phyloP scores from a whole-genome alignment of 106 monocot species.

The Allium fistulosum region DNA sequence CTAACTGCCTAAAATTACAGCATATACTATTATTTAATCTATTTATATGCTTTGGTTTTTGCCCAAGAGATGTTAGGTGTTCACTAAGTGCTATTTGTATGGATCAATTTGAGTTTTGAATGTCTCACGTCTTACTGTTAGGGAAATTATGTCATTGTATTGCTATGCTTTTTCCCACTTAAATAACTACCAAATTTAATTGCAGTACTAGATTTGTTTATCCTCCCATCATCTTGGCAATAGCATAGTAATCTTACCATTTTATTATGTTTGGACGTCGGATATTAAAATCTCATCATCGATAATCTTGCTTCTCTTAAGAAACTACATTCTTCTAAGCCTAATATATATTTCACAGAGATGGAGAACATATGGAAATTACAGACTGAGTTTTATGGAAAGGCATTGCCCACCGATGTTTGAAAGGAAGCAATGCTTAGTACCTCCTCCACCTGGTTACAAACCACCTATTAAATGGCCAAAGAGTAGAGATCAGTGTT shows the following conservation, averaged over 20 bases:
- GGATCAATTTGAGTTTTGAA: too few relatives aligned
- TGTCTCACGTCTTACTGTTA: too few relatives aligned
- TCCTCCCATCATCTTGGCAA: not conserved
- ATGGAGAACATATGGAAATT: slow-evolving; percentile 75
- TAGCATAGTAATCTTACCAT: not conserved
- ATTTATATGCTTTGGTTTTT: too few relatives aligned
- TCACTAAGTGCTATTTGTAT: too few relatives aligned
- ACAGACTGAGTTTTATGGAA: slow-evolving; percentile 79
- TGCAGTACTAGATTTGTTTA: too few relatives aligned
- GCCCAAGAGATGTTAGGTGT: too few relatives aligned
- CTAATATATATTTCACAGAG: slow-evolving; percentile 23
- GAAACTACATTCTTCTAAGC: not conserved
- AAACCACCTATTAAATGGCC: slow-evolving; percentile 84
- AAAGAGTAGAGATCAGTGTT: slow-evolving; percentile 77
- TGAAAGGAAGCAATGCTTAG: slow-evolving; percentile 72
- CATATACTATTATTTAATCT: too few relatives aligned
- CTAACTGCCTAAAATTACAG: too few relatives aligned
- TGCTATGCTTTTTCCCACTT: too few relatives aligned
- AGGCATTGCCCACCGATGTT: slow-evolving; percentile 69
- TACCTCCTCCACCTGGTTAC: slow-evolving; percentile 80
- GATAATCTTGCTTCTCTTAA: not conserved
- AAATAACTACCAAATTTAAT: too few relatives aligned
- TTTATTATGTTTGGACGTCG: not conserved
- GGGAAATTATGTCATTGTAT: too few relatives aligned
- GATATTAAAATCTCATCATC: too few relatives aligned